Evolutionary conservation across 2,329 filamentous ascomycete genomes (phyloP).

Genomic region (Trichoderma guizhouense): DNA sequence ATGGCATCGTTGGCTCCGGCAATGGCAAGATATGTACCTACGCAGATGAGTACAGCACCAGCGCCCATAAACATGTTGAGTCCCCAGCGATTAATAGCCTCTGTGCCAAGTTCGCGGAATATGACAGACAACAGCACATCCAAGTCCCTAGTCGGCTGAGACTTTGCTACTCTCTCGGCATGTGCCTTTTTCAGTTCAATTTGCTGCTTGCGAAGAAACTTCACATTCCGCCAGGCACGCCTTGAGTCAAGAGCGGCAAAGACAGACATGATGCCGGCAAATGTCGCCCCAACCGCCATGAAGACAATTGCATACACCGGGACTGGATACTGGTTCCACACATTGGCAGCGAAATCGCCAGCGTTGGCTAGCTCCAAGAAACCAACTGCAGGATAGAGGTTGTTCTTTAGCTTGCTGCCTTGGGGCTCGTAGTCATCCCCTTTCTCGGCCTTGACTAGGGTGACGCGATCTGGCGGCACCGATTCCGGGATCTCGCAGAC

Average conservation of each 20-base stretch:
- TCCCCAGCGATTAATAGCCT: conserved; percentile 47
- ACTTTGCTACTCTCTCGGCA: conserved; percentile 6
- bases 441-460: conserved; percentile 3
- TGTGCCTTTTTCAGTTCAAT: conserved; percentile 28
- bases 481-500: background rate
- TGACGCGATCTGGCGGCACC: background rate
- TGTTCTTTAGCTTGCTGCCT: conserved; percentile 9
- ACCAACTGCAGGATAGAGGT: conserved; percentile 38
- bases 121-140: conserved; percentile 43
- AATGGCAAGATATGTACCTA: conserved; percentile 53
- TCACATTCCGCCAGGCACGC: conserved; percentile 45
- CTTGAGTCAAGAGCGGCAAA: conserved; percentile 45
- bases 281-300: conserved; percentile 51
- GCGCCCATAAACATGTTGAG: conserved; percentile 51
- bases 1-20: conserved; percentile 42
- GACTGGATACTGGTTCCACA: conserved; percentile 52
- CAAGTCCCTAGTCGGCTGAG: conserved; percentile 24
- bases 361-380: conserved; percentile 55
- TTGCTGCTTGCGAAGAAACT: conserved; percentile 42
- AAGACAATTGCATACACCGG: conserved; percentile 46
- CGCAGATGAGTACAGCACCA: conserved; percentile 47
- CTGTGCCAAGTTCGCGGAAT: conserved; percentile 47
- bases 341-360: conserved; percentile 55
- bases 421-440: background rate
- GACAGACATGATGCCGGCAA: conserved; percentile 43